Percentiles rank a stretch among this genome's conserved stretches.
Evolutionary conservation across 768 basidiomycete species (phyloP).

Genomic region (Serendipita vermifera): DNA sequence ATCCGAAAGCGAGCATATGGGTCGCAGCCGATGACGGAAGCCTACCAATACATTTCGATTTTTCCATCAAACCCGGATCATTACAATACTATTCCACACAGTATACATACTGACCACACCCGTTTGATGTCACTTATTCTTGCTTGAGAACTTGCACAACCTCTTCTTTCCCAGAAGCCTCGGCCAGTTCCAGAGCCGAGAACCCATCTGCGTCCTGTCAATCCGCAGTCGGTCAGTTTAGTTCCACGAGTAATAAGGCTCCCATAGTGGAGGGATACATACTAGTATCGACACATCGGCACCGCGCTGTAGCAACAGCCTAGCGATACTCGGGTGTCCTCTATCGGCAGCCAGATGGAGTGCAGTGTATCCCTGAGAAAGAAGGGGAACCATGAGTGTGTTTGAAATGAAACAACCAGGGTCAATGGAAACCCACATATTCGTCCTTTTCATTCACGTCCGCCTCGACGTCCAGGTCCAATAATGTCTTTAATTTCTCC

Average conservation of each 20-base stretch:
- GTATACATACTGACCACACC: no score
- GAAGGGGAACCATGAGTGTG: not conserved
- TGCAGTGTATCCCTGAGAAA: slow-evolving; percentile 67
- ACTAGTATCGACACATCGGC: slow-evolving; percentile 54
- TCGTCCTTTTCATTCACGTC: slow-evolving; percentile 54
- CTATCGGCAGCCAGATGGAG: slow-evolving; percentile 80
- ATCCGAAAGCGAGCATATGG: no score
- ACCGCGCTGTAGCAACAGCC: slow-evolving; percentile 46
- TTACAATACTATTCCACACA: no score
- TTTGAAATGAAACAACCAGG: not conserved
- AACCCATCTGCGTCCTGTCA: slow-evolving; percentile 54
- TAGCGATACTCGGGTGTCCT: slow-evolving; percentile 47
- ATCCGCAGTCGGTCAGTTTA: slow-evolving; percentile 12
- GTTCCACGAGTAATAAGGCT: not conserved
- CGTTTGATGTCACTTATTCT: slow-evolving; percentile 11
- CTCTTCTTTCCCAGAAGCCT: slow-evolving; percentile 41
- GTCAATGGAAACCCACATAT: slow-evolving; percentile 43
- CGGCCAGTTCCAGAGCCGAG: slow-evolving; percentile 47
- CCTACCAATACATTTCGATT: no score
- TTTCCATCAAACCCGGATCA: no score
- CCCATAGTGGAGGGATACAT: not conserved
- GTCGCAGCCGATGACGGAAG: no score
- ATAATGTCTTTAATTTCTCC: slow-evolving; percentile 31
- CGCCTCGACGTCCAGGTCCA: slow-evolving; percentile 30
- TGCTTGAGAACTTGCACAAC: slow-evolving; percentile 32